Evolutionary conservation across 352 stramenopile species (phyloP).

Genomic region (Chrysophaeum taylorii): DNA sequence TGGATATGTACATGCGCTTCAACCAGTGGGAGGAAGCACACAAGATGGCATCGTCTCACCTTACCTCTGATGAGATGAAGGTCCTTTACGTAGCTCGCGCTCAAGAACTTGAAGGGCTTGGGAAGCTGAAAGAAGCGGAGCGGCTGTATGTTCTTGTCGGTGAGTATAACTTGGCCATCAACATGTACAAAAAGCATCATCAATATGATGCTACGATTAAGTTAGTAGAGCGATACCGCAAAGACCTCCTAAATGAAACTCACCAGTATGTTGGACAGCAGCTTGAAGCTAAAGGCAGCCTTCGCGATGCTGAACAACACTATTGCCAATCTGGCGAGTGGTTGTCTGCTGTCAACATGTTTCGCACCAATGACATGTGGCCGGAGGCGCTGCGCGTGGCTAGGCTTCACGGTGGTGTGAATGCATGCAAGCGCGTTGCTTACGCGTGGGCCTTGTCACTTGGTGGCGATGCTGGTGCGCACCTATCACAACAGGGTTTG

Average conservation of each 20-base stretch:
- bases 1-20: conserved; percentile 83
- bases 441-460: conserved; percentile 81
- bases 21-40: conserved; percentile 84
- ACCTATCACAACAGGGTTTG: conserved; percentile 73
- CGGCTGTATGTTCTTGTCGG: conserved; percentile 82
- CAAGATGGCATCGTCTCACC: conserved; percentile 73
- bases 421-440: conserved; percentile 77
- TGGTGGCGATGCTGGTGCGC: conserved; percentile 69
- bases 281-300: conserved; percentile 78
- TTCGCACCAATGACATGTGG: conserved; percentile 81
- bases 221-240: conserved; percentile 77
- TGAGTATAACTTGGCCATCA: conserved; percentile 78
- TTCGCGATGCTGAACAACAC: conserved; percentile 81
- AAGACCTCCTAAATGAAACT: conserved; percentile 81
- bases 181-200: conserved; percentile 91
- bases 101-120: conserved; percentile 70
- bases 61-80: conserved; percentile 79
- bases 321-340: conserved; percentile 76
- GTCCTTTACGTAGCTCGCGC: conserved; percentile 75
- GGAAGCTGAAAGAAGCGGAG: conserved; percentile 80
- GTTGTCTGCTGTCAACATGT: conserved; percentile 85
- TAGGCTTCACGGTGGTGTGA: conserved; percentile 77
- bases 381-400: conserved; percentile 83
- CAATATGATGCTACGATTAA: conserved; percentile 89
- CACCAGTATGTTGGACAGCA: conserved; percentile 79